phyloP scores from a whole-genome alignment of 2,329 filamentous ascomycete genomes.

The Pseudogymnoascus sp. region DNA sequence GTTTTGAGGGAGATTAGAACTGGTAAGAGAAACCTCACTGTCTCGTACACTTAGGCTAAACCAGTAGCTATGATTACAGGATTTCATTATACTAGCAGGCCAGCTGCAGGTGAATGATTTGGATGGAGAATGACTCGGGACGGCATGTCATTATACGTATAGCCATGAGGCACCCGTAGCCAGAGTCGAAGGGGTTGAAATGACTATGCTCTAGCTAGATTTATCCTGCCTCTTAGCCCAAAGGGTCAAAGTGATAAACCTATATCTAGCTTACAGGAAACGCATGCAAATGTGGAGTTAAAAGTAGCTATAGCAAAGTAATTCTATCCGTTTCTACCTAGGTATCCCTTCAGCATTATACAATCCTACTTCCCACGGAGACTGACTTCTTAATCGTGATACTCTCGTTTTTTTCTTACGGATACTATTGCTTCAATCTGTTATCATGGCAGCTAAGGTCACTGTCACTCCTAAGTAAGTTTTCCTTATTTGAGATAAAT shows the following conservation, averaged over 20 bases:
- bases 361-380: background rate
- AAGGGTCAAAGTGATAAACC: background rate
- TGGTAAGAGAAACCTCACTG: slow-evolving; percentile 18
- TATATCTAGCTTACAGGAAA: background rate
- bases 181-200: background rate
- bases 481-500: background rate
- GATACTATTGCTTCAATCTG: background rate
- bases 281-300: background rate
- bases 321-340: background rate
- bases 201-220: background rate
- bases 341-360: background rate
- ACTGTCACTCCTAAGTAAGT: background rate
- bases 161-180: background rate
- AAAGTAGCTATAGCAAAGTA: background rate
- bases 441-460: background rate
- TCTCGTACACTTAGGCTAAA: slow-evolving; percentile 20
- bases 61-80: slow-evolving; percentile 22
- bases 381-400: background rate
- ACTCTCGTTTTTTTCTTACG: background rate
- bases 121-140: background rate
- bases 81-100: slow-evolving; percentile 16
- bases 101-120: background rate
- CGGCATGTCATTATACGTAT: background rate
- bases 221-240: background rate
- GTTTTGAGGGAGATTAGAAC: slow-evolving; percentile 20